A percentile compares a stretch with the other conserved stretches of the same genome.
Evolutionary conservation across 129 eudicot species (phyloP).

Genomic region (Arctium minus): DNA sequence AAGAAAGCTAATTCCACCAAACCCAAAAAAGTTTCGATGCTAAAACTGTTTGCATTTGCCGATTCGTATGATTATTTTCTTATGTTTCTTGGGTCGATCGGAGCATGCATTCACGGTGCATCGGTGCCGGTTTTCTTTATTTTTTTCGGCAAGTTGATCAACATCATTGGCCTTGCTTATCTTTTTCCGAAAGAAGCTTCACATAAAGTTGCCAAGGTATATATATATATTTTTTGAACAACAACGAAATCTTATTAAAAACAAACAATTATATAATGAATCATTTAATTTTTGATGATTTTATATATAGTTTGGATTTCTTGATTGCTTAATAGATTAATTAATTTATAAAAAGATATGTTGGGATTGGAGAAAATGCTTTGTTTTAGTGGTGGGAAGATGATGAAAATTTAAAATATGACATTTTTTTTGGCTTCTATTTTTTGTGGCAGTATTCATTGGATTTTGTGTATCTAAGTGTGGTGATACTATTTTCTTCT

Average conservation of each 20-base stretch:
- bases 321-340: neutral
- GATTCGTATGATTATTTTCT: slow-evolving; percentile 77
- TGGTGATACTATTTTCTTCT: slow-evolving; percentile 85
- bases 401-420: neutral
- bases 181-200: slow-evolving; percentile 91
- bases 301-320: neutral
- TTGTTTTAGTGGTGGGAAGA: too few relatives aligned
- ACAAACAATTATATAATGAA: too few relatives aligned
- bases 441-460: slow-evolving; percentile 79
- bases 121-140: slow-evolving; percentile 96
- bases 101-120: slow-evolving; percentile 90
- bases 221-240: too few relatives aligned
- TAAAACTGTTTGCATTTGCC: slow-evolving; percentile 71
- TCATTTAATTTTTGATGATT: neutral
- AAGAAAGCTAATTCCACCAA: slow-evolving; percentile 1
- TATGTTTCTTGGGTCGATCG: slow-evolving; percentile 74
- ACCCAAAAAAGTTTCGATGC: slow-evolving; percentile 43
- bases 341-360: too few relatives aligned
- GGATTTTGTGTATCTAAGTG: slow-evolving; percentile 95
- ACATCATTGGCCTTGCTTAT: slow-evolving; percentile 88
- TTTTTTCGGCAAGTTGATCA: slow-evolving; percentile 85
- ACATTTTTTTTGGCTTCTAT: neutral
- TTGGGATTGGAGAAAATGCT: neutral
- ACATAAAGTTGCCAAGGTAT: slow-evolving; percentile 87
- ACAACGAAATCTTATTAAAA: too few relatives aligned